phyloP scores from a whole-genome alignment of 192 early-diverging fungal genomes.

The Coemansia sp. region DNA sequence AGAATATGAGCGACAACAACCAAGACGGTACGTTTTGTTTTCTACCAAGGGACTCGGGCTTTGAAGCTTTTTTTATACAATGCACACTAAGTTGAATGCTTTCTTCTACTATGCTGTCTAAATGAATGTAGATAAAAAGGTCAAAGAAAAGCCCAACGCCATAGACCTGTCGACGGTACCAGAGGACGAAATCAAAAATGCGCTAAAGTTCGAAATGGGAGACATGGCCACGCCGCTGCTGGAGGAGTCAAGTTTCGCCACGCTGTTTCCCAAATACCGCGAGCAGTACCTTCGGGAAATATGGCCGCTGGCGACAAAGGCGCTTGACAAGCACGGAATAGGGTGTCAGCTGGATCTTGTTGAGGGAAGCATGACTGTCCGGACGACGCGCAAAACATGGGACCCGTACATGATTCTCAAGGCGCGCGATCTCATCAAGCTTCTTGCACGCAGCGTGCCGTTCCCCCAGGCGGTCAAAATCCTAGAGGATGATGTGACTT shows the following conservation, averaged over 20 bases:
- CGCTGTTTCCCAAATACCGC: conserved; percentile 97
- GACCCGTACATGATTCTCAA: conserved; percentile 96
- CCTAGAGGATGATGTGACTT: conserved; percentile 88
- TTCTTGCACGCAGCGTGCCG: conserved; percentile 92
- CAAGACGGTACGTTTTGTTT: conserved; percentile 12
- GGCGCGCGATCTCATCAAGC: conserved; percentile 93
- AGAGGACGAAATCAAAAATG: conserved; percentile 69
- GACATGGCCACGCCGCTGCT: conserved; percentile 72
- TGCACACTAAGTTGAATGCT: not conserved
- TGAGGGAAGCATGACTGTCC: conserved; percentile 97
- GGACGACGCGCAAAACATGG: conserved; percentile 92
- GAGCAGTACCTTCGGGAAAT: conserved; percentile 91
- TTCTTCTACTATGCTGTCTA: not conserved
- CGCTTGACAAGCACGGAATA: conserved; percentile 85
- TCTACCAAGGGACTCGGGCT: not conserved
- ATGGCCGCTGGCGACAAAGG: conserved; percentile 85
- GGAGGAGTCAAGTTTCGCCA: conserved; percentile 97
- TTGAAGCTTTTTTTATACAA: not conserved
- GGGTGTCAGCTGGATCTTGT: conserved; percentile 90
- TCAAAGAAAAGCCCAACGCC: conserved; percentile 28
- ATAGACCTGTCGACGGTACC: conserved; percentile 39
- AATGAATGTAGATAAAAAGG: not conserved
- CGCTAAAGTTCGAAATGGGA: conserved; percentile 82
- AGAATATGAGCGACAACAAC: conserved; percentile 14
- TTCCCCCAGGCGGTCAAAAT: conserved; percentile 90